Conservation (phyloP, 345 rosid genomes). For the Sapria himalayana region DNA sequence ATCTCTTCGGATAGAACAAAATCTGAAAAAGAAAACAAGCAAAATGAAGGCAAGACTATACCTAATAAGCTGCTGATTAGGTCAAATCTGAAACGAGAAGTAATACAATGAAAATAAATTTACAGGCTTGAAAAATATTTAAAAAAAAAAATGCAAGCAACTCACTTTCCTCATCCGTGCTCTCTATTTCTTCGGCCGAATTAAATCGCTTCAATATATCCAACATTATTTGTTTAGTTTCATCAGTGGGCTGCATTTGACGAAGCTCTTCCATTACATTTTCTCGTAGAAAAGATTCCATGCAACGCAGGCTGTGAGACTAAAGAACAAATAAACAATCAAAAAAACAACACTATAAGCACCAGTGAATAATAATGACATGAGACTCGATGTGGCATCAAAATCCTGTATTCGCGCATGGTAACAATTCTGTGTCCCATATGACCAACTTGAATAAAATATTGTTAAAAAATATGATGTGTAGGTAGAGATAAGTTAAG, state of each 20-base stretch:
- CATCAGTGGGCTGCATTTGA: slow-evolving; percentile 39
- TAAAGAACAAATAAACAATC: slow-evolving; percentile 6
- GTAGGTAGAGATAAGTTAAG: too few species aligned
- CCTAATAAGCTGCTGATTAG: neutral
- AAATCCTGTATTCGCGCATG: too few species aligned
- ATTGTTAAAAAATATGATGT: too few species aligned
- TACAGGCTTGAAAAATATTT: too few species aligned
- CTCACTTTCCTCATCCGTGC: slow-evolving; percentile 26
- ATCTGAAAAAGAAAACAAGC: slow-evolving; percentile 14
- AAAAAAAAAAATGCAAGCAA: neutral
- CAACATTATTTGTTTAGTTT: slow-evolving; percentile 47
- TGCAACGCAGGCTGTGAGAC: slow-evolving; percentile 74
- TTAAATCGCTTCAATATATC: slow-evolving; percentile 61
- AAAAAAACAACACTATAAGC: neutral
- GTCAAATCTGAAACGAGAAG: neutral
- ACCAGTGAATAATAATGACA: neutral
- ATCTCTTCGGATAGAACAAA: slow-evolving; percentile 40
- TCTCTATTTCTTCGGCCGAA: slow-evolving; percentile 26
- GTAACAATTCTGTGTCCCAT: too few species aligned
- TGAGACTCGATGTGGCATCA: neutral
- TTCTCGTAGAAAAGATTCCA: slow-evolving; percentile 85
- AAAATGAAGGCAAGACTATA: slow-evolving; percentile 1
- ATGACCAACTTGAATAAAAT: too few species aligned
- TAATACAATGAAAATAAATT: too few species aligned
- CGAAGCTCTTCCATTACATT: slow-evolving; percentile 60